Base-by-base conservation (phyloP, 1,284 basidiomycete species). In the Inonotus obliquus region DNA sequence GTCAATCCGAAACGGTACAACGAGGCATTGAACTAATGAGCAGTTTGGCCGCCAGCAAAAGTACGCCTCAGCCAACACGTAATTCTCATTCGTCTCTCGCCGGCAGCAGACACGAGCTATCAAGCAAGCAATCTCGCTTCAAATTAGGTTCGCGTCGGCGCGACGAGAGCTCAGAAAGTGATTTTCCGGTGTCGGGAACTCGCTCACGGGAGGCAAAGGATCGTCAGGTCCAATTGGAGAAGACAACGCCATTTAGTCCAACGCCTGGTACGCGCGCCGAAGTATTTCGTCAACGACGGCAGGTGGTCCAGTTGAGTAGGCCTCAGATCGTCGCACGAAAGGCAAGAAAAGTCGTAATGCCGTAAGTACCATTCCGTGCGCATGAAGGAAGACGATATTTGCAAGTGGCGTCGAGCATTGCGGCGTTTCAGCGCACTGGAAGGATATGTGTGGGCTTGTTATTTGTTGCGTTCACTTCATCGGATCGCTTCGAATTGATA, bases 161-260 rank as follows among this genome's bases (percentile, higher is more conserved):
- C 5, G 49, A 10, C 25, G 44, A 21, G 25, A 39, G 27, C 4
- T 48, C 54, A 9, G 59, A 61, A 32, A 29, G 51, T 38, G 61
- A 45, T 11, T 63, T 63, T 27, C 62, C 62, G 10, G 38, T 29
- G 23, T 21, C 57, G 17, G 54, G 53, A 2, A 63, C 62, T 4
- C 51, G 58, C 11, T 51, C 62, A 6, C 13, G 27, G 21, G 53
- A 55, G 29, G 58, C 37, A 41, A 27, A 37, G 37, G 54, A 44
- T 25, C 48, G 51, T 23, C 39, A 21, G 17, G 32, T 11, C 17
- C 49, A 35, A 32, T 5, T 17, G 17, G 48, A 57, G 47, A 57
- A 51, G 29, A 39, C n/a, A n/a, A 11, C 23, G 27, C 60, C 60
- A 10, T 62, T 51, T 37, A 51, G 25, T 7, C 60, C 60, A 6